Conservation (phyloP, 495 filamentous ascomycete genomes). For the Tuber microsphaerosporum region DNA sequence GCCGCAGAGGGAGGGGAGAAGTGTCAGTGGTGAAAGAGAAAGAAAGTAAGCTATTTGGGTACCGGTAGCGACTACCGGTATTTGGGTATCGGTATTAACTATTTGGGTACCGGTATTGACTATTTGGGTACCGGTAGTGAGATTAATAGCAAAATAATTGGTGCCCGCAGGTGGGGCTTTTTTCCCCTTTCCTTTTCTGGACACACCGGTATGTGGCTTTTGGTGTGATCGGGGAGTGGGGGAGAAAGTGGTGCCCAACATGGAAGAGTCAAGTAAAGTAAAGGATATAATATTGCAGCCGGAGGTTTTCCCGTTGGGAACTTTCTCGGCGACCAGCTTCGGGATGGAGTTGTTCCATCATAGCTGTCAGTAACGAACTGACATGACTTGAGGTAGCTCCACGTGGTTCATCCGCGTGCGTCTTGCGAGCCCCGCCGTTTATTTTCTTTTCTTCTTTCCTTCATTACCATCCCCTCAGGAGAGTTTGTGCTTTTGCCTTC, state of each 20-base stretch:
- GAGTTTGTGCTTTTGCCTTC: neutral
- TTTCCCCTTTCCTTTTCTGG: neutral
- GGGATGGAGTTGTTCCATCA: neutral
- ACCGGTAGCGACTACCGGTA: no score
- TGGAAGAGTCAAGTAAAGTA: neutral
- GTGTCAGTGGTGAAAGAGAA: neutral
- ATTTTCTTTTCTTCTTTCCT: neutral
- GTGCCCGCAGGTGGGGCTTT: neutral
- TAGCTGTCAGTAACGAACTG: neutral
- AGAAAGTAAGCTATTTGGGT: neutral
- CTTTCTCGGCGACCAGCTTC: neutral
- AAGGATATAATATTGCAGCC: neutral
- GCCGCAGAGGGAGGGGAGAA: neutral
- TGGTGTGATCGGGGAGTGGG: neutral
- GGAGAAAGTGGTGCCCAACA: neutral
- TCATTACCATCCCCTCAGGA: neutral
- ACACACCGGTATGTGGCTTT: neutral
- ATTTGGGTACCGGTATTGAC: no score
- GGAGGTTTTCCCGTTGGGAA: neutral
- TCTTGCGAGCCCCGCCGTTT: neutral
- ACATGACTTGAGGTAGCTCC: neutral
- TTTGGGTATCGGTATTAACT: no score
- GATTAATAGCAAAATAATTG: neutral
- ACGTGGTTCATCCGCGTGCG: neutral
- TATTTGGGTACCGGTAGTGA: no score